Percentiles rank a stretch among this genome's conserved stretches.
Conservation (phyloP, 129 eudicot genomes). For the Scalesia atractyloides region DNA sequence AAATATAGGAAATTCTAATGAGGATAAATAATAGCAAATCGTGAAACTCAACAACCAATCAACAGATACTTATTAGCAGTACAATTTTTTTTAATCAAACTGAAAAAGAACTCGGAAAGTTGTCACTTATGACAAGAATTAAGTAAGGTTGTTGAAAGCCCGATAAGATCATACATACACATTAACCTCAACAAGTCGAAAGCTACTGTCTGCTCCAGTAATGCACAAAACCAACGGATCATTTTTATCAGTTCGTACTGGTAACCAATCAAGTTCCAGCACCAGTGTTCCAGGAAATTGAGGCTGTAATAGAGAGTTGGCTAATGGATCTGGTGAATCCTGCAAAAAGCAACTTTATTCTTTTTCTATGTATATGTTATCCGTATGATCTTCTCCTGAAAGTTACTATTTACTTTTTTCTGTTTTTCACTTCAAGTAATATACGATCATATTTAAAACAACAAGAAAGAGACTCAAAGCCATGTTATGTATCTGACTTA, state of each 20-base stretch:
- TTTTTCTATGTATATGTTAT: neutral
- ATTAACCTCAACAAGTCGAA: conserved; percentile 86
- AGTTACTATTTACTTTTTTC: conserved; percentile 14
- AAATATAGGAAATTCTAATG: conserved; percentile 1
- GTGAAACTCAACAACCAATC: conserved; percentile 5
- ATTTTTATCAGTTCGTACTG: conserved; percentile 72
- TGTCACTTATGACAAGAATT: neutral
- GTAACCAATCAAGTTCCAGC: conserved; percentile 96
- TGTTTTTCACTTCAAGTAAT: neutral
- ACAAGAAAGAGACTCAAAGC: conserved; percentile 14
- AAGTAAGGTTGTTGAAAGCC: conserved; percentile 2
- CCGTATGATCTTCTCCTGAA: neutral
- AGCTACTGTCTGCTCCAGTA: conserved; percentile 99
- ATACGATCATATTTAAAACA: conserved; percentile 2
- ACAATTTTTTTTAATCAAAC: neutral
- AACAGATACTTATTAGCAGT: conserved; percentile 1
- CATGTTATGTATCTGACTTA: conserved; percentile 47
- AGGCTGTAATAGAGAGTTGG: conserved; percentile 91
- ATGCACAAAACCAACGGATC: conserved; percentile 94
- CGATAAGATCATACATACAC: conserved; percentile 51
- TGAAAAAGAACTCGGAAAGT: conserved; percentile 12
- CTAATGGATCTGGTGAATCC: conserved; percentile 97
- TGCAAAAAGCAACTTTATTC: conserved; percentile 37
- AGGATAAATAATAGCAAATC: conserved; percentile 2
- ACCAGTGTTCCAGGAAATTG: conserved; percentile 94